These are phyloP conservation scores for Canavalia ensiformis DNA, from an alignment of 306 rosid genomes.

Conservation along the genomic window DNA sequence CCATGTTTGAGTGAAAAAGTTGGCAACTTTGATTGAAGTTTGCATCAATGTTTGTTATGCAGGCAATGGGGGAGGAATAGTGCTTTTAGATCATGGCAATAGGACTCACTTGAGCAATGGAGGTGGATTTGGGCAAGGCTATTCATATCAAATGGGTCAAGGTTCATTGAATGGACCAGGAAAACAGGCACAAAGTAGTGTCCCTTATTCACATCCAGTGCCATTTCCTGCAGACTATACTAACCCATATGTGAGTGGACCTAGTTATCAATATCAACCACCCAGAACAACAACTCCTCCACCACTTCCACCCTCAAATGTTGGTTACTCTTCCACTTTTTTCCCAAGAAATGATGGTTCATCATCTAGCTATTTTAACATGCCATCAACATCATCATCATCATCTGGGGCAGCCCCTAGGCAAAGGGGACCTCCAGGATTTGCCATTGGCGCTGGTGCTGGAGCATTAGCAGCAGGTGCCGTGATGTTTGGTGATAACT, in stretches of 20 bases:
- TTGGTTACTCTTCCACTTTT: constrained; percentile 62
- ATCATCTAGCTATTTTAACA: constrained; percentile 57
- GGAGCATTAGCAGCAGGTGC: constrained; percentile 93
- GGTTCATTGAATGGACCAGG: constrained; percentile 44
- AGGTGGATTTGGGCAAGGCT: constrained; percentile 51
- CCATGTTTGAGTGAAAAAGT: constrained; percentile 10
- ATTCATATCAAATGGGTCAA: constrained; percentile 47
- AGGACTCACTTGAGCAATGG: constrained; percentile 54
- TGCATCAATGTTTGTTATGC: constrained; percentile 27
- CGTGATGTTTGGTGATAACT: constrained; percentile 80
- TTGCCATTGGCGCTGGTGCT: constrained; percentile 65
- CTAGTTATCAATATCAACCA: constrained; percentile 51
- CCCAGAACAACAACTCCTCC: constrained; percentile 56
- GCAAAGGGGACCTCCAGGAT: constrained; percentile 63
- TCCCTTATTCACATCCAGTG: constrained; percentile 55
- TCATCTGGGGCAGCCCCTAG: constrained; percentile 57
- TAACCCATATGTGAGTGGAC: constrained; percentile 55
- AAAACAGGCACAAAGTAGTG: constrained; percentile 51
- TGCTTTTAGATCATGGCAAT: constrained; percentile 52
- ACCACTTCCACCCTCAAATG: constrained; percentile 58
- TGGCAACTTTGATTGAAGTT: background rate
- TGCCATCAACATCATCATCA: constrained; percentile 50
- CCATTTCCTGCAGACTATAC: constrained; percentile 61
- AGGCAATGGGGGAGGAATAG: constrained; percentile 63
- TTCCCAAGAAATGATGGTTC: constrained; percentile 58